Conservation (phyloP, 2,329 filamentous ascomycete genomes). For the Plectosphaerella plurivora region DNA sequence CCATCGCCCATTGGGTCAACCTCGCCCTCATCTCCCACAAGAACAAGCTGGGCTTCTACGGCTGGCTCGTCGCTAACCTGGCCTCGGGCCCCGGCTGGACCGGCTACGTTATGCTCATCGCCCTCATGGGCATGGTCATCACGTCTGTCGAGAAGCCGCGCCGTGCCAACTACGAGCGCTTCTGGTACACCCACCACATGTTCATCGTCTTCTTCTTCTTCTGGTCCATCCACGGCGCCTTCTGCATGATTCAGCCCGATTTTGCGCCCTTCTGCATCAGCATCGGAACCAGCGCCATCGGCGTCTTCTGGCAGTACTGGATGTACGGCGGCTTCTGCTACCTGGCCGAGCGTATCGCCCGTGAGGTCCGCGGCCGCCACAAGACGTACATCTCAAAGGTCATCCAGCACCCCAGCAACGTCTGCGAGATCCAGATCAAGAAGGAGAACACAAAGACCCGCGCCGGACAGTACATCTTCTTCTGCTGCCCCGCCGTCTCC, state of each 20-base stretch:
- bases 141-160: constrained; percentile 76
- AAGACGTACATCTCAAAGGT: constrained; percentile 87
- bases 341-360: constrained; percentile 71
- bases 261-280: constrained; percentile 73
- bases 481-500: constrained; percentile 81
- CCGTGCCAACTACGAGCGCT: constrained; percentile 79
- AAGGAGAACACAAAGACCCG: constrained; percentile 80
- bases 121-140: constrained; percentile 71
- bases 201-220: constrained; percentile 87
- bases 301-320: constrained; percentile 89
- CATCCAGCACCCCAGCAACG: constrained; percentile 83
- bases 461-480: constrained; percentile 83
- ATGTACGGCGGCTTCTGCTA: constrained; percentile 80
- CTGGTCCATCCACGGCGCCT: constrained; percentile 85
- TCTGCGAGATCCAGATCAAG: constrained; percentile 89
- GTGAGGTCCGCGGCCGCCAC: constrained; percentile 74
- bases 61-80: constrained; percentile 73
- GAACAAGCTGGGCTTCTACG: constrained; percentile 73
- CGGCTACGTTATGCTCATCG: constrained; percentile 78
- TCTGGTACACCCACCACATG: constrained; percentile 88
- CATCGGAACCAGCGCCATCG: constrained; percentile 59
- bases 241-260: constrained; percentile 87
- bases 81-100: constrained; percentile 79
- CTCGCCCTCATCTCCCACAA: constrained; percentile 71
- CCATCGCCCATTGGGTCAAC: constrained; percentile 84